Evolutionary conservation across 139 green algal species (phyloP).

Genomic region (Pedinophyceae sp.): DNA sequence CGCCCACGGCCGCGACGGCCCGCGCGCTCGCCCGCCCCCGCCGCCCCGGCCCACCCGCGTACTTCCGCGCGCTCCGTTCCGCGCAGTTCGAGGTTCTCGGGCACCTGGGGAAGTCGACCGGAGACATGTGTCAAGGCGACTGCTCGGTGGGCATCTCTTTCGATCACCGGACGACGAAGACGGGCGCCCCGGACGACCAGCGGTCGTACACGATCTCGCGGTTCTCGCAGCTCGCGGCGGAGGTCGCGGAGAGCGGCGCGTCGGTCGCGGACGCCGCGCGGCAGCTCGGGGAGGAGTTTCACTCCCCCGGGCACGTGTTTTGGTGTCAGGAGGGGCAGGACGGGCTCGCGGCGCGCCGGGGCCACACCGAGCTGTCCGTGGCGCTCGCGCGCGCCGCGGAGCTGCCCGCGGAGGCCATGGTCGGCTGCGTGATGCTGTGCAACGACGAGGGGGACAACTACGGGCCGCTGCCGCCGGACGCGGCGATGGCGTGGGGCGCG

Average conservation of each 20-base stretch:
- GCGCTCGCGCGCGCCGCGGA: slow-evolving; percentile 8
- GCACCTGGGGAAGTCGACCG: slow-evolving; percentile 8
- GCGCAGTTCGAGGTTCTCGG: background rate
- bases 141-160: slow-evolving; percentile 15
- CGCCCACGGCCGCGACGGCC: no score
- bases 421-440: slow-evolving; percentile 8
- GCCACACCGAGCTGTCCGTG: slow-evolving; percentile 19
- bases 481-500: background rate
- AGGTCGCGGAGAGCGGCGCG: background rate
- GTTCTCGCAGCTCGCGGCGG: slow-evolving; percentile 7
- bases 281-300: slow-evolving; percentile 15
- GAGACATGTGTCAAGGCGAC: slow-evolving; percentile 15
- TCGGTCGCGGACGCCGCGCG: background rate
- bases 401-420: no score
- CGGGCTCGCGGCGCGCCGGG: slow-evolving; percentile 5
- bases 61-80: no score
- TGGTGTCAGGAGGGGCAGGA: slow-evolving; percentile 9
- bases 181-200: slow-evolving; percentile 17
- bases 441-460: background rate
- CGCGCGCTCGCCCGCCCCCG: no score
- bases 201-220: slow-evolving; percentile 13
- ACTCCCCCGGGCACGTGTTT: slow-evolving; percentile 20
- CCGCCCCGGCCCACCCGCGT: no score
- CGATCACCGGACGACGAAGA: slow-evolving; percentile 15
- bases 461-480: background rate